Evolutionary conservation across 2,329 filamentous ascomycete genomes (phyloP), one percentile per base, ranked within the genome.

Genomic region (Fusarium sterilihyphosum): DNA sequence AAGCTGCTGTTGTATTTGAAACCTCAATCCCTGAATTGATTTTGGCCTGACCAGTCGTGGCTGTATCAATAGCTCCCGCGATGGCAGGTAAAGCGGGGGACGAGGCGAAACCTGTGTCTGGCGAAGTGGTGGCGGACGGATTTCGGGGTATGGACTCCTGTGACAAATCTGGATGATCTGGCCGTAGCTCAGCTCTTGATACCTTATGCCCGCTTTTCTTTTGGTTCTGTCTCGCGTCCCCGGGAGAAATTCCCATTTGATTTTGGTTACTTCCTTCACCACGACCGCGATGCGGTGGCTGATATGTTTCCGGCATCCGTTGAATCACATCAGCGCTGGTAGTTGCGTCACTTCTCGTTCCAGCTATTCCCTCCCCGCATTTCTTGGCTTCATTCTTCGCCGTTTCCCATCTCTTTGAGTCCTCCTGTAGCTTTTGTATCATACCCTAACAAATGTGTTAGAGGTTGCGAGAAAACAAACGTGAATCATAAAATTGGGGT

Each of bases 21-120:
- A 31, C 26, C 10, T 49, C 26, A 8, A n/a, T 2, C 12, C 0
- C 2, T n/a, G 13, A 49, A 8, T 31, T 31, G 1, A 22, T 0
- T n/a, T 22, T 31, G 0, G 13, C 24, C 8, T 47, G 4, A 14
- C 12, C 8, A 26, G 4, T 10, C 7, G 18, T 5, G 1, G 44
- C 24, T 20, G 2, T 20, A 5, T 13, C 4, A 14, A 20, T 47
- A 20, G 24, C 44, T 29, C 18, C 11, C 1, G 7, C 0, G 7
- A 9, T 4, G 6, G 44, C 1, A 47, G 11, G 5, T 6, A 29
- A 13, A 29, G 17, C 6, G 12, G 44, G 14, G 8, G 22, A n/a
- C 4, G 13, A 3, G 8, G n/a, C 7, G 11, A 47, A 47, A 6
- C 16, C 24, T 26, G 17, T 4, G 6, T 26, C 6, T 13, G 24